These are phyloP conservation scores for Selaginella tamariscina DNA, from an alignment of 75 land plant genomes.

Conservation along the genomic window DNA sequence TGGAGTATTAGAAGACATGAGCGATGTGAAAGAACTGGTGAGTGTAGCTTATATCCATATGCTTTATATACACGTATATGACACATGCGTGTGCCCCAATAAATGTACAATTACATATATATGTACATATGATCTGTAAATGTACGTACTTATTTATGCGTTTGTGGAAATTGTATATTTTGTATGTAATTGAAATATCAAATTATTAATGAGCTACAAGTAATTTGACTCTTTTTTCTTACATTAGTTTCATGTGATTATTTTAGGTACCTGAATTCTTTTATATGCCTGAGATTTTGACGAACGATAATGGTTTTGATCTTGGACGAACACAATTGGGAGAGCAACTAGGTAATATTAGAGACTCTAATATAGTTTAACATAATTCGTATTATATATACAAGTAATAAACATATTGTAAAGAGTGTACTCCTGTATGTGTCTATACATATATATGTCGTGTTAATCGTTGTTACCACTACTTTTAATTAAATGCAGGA, in stretches of 20 bases:
- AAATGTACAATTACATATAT: too few relatives aligned
- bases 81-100: too few relatives aligned
- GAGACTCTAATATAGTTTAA: too few relatives aligned
- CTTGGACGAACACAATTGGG: conserved; percentile 81
- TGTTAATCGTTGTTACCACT: neutral
- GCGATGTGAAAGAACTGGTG: conserved; percentile 99
- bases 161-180: neutral
- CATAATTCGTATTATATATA: too few relatives aligned
- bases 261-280: conserved; percentile 89
- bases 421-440: too few relatives aligned
- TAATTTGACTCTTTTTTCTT: too few relatives aligned
- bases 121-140: too few relatives aligned
- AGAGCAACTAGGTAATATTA: conserved; percentile 72
- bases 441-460: neutral
- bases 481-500: conserved; percentile 42
- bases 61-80: neutral
- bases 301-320: conserved; percentile 59
- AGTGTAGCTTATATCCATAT: neutral
- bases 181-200: neutral
- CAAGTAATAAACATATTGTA: too few relatives aligned
- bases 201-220: too few relatives aligned
- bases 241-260: too few relatives aligned
- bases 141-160: neutral
- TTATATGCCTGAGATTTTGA: conserved; percentile 82
- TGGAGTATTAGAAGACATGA: conserved; percentile 93